Evolutionary conservation across 352 stramenopile genomes (phyloP), one percentile per base, ranked within the genome.

Genomic region (Thraustotheca clavata): DNA sequence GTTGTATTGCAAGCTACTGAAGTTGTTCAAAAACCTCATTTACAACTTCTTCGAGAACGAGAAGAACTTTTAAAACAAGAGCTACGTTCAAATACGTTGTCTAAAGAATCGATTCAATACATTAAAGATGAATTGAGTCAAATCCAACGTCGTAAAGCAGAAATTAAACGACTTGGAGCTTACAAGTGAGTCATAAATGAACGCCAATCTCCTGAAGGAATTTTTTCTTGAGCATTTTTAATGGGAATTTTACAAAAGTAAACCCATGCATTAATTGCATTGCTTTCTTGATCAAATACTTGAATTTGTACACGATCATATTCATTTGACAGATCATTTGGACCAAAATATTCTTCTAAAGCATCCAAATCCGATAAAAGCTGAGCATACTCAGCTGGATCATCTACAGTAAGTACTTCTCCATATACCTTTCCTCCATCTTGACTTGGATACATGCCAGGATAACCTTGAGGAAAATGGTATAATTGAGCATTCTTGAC

Each of bases 181-280:
- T n/a, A n/a, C n/a, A n/a, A n/a, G n/a, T n/a, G 7, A 8, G 20
- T 33, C 38, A 55, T 65, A 46, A 47, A 65, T 14, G 38, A 3
- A 22, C 57, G 57, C 57, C 57, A 65, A 34, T 65, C 57, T n/a
- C 57, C 57, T 20, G 29, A 43, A 14, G 0, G 9, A n/a, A 65
- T 46, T 31, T 12, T 16, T 16, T 47, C 41, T 27, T 38, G 32
- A 8, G 57, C 57, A 0, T 18, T 65, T 9, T 65, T 46, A 7
- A 24, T 20, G 2, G 57, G 57, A 36, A 65, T 65, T 32, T 34
- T 49, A n/a, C 57, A 54, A 35, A 33, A 65, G 57, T 65, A 65
- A 12, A 43, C 32, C 57, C 57, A 65, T 38, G 57, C 57, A 27
- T 54, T 35, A 24, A 52, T 14, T 14, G 3, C 24, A 2, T 11